phyloP scores from a whole-genome alignment of 768 basidiomycete genomes.

The Suillus fuscotomentosus region DNA sequence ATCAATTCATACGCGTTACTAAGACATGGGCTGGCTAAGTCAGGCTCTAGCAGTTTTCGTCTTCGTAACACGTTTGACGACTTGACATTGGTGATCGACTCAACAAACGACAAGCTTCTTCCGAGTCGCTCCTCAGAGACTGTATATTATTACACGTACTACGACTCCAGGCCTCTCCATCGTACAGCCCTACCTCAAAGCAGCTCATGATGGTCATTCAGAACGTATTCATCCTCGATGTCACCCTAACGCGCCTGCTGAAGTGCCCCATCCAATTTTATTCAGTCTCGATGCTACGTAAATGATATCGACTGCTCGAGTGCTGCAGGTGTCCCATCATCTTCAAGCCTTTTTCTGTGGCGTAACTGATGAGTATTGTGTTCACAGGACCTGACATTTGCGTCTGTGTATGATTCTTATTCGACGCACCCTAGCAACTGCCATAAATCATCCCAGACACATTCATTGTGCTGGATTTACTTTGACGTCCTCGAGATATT shows the following conservation, averaged over 20 bases:
- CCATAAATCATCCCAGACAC: slow-evolving; percentile 85
- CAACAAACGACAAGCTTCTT: slow-evolving; percentile 9
- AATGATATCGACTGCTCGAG: slow-evolving; percentile 95
- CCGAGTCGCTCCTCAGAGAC: slow-evolving; percentile 17
- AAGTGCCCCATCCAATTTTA: slow-evolving; percentile 99
- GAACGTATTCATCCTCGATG: slow-evolving; percentile 82
- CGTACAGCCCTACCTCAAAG: slow-evolving; percentile 93
- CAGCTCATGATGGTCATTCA: slow-evolving; percentile 85
- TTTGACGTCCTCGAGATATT: slow-evolving; percentile 78
- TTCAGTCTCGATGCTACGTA: slow-evolving; percentile 97
- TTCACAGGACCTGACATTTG: slow-evolving; percentile 70
- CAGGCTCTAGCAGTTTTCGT: not conserved
- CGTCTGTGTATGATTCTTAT: slow-evolving; percentile 97
- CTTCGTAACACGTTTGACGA: not conserved
- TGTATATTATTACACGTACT: slow-evolving; percentile 74
- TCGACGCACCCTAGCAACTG: slow-evolving; percentile 94
- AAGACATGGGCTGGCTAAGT: not conserved
- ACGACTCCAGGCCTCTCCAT: slow-evolving; percentile 91
- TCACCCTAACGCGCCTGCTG: slow-evolving; percentile 63
- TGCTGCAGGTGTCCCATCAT: slow-evolving; percentile 57
- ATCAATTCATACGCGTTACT: too few relatives aligned
- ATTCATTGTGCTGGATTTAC: slow-evolving; percentile 85
- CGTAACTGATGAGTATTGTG: slow-evolving; percentile 5
- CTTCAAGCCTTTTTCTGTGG: not conserved
- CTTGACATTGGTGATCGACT: not conserved